Evolutionary conservation across 257 asterid genomes (phyloP), one percentile per base, ranked within the genome.

Genomic region (Ballota nigra): DNA sequence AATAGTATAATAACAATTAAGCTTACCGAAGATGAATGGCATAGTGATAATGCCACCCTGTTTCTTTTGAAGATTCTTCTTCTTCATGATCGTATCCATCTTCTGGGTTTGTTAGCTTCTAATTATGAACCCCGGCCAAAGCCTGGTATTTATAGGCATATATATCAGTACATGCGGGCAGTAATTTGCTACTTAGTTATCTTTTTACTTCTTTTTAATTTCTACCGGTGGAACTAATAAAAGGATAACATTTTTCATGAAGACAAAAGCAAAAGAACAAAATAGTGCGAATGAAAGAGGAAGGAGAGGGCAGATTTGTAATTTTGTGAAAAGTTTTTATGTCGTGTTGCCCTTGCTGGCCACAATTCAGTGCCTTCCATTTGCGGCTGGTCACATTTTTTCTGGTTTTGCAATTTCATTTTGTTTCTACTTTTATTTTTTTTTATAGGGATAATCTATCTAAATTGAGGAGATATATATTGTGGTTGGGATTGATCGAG

Each of bases 11-110:
- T 41, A 45, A 15, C 8, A 31, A 6, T 6, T 33, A 47, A n/a
- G 57, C 85, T 77, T 85, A 91, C 97, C 90, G 61, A 92, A 92
- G 59, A 92, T 92, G 86, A 92, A 92, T 43, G 97, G 97, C 97
- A 92, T 89, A 16, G 97, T 89, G 75, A 92, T 77, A 8, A 83
- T 74, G 63, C 97, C 96, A 40, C 97, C 97, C 76, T 87, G 89
- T 79, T 77, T 79, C 71, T 40, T 84, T 67, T 61, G 64, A 51
- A 22, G 82, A 63, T 71, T 19, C 22, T 55, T 20, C 8, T 68
- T 82, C 69, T 70, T 72, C 75, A 70, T 84, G 62, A 63, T 68
- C 33, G 16, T 74, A 28, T 60, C 88, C 84, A 83, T 80, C 36
- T 73, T 81, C 41, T 63, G 12, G 22, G n/a, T 70, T 61, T 63